Conservation (phyloP, 306 rosid genomes). For the Lotus japonicus region DNA sequence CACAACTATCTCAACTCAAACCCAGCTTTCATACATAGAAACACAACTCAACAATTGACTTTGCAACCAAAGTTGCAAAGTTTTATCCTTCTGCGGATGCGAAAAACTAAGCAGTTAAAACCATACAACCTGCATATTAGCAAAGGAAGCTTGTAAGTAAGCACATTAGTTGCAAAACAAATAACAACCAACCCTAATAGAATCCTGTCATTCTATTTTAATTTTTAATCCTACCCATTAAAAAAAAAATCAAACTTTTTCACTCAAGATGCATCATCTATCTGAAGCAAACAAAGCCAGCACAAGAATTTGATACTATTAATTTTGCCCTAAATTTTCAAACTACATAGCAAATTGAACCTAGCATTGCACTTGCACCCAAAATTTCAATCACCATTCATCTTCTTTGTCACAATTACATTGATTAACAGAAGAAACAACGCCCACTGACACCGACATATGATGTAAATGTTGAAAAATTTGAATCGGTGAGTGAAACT, state of each 20-base stretch:
- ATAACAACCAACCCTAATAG: background rate
- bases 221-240: background rate
- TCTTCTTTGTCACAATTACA: background rate
- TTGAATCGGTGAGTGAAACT: background rate
- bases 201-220: background rate
- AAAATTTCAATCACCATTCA: background rate
- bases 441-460: background rate
- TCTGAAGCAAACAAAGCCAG: slow-evolving; percentile 6
- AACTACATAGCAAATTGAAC: background rate
- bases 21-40: slow-evolving; percentile 15
- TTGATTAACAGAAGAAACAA: background rate
- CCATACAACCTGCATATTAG: slow-evolving; percentile 67
- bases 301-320: background rate
- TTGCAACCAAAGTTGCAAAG: no score
- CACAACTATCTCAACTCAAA: slow-evolving; percentile 24
- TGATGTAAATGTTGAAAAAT: background rate
- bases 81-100: slow-evolving; percentile 20
- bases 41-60: background rate
- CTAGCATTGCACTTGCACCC: background rate
- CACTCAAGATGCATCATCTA: background rate
- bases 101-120: slow-evolving; percentile 39
- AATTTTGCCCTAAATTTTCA: slow-evolving; percentile 16
- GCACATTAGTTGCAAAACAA: background rate
- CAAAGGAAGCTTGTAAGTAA: slow-evolving; percentile 20
- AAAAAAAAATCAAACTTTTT: background rate